Evolutionary conservation across 2,329 filamentous ascomycete species (phyloP), one percentile per base, ranked within the genome.

Genomic region (Neopestalotiopsis sp.): DNA sequence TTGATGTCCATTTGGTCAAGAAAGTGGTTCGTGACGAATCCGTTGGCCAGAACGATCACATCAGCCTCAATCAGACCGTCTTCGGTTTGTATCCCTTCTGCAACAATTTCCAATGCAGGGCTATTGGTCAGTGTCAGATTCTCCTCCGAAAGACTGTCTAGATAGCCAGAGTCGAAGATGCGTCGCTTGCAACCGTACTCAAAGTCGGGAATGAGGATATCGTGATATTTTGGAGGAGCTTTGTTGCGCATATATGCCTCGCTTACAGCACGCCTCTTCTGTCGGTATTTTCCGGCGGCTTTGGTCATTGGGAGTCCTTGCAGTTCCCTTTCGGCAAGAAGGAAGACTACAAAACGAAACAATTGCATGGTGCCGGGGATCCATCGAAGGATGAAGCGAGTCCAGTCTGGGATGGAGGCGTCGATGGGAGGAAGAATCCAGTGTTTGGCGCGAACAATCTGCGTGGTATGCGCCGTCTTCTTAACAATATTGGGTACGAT

Each of bases 171-270:
- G 69, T 91, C 88, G 66, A 86, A 86, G 67, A 92, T 86, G 14
- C 89, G 83, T n/a, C 90, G 80, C 78, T 91, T 92, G 79, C 89
- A 91, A 1, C 89, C 89, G 14, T 91, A 77, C 59, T 85, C 83
- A 68, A 90, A 92, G 64, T 91, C 84, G 0, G 90, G 90, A 0
- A 88, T 88, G 45, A 92, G 75, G 6, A 90, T 82, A 38, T 89
- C 85, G 70, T 89, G 86, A 69, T 91, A 92, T 76, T 89, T 86
- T 64, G 84, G 79, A 0, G 90, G 90, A 0, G 86, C 86, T 1
- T 76, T 80, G 4, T 76, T 74, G 68, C 81, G 82, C 82, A 84
- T 75, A 73, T 78, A 82, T 12, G n/a, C 77, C 69, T 86, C 84
- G 1, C 82, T 76, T 12, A 72, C 69, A 20, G 77, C 78, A 7